These are phyloP conservation scores for Solanum sejunctum DNA, from an alignment of 257 asterid genomes.

Conservation along the genomic window DNA sequence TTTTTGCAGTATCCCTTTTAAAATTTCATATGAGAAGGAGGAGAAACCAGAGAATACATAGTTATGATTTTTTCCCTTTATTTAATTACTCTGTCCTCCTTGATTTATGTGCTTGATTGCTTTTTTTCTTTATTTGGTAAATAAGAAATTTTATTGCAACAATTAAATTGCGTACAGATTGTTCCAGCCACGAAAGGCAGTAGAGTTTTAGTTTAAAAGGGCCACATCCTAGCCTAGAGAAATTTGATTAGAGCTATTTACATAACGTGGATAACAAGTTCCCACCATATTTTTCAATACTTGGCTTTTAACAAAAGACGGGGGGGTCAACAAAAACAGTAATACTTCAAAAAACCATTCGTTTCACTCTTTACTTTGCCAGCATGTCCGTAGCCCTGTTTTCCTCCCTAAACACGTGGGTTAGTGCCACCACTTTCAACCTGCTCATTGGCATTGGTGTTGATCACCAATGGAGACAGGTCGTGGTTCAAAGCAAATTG, in stretches of 20 bases:
- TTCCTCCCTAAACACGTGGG: not conserved
- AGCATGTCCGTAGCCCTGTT: no score
- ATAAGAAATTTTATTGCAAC: no score
- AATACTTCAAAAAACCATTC: not conserved
- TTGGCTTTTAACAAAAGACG: no score
- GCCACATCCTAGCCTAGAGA: no score
- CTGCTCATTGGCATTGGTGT: no score
- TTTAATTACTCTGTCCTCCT: not conserved
- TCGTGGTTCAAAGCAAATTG: fast-evolving
- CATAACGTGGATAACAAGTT: no score
- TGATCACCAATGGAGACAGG: no score
- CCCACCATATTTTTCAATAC: not conserved
- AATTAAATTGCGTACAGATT: no score
- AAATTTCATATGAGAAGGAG: not conserved
- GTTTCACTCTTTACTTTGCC: not conserved
- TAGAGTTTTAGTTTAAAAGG: no score
- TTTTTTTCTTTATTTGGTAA: not conserved
- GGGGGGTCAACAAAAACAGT: not conserved
- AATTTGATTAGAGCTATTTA: no score
- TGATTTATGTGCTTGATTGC: not conserved
- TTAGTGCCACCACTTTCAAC: no score
- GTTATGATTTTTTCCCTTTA: not conserved
- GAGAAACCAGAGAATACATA: not conserved
- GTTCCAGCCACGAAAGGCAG: no score
- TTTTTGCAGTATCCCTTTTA: not conserved